Base-by-base conservation (phyloP, 805 yeast species). In the Metschnikowia cubensis region DNA sequence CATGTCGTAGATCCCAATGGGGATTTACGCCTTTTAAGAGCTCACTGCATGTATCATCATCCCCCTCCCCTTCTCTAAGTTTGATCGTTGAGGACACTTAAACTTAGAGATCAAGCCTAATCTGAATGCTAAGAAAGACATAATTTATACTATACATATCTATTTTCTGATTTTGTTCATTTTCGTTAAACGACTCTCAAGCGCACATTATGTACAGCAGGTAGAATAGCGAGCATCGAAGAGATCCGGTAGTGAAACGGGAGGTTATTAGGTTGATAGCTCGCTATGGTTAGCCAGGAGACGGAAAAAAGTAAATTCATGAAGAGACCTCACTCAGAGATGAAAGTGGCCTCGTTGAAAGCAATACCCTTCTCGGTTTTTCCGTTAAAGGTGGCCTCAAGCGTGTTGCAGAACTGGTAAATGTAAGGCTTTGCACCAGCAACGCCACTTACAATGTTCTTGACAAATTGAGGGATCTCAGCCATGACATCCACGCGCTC, bases 401-500 rank as follows among this genome's bases (percentile, higher is more conserved):
- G 71, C 48, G 79, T 77, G 65, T 88, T 85, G 66, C 85, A 80
- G 73, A 82, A 94, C 73, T 94, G 98, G 71, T 91, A 94, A 62
- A 94, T 92, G 73, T 81, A 92, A n/a, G 99, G 99, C 66, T 86
- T 88, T 25, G 98, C 85, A 45, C 98, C 99, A 14, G 94, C 94
- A 48, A 92, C 95, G 51, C 96, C 96, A 54, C 91, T 83, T 42
- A 89, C 98, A 51, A 94, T 87, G 60, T 84, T 87, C 73, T 92
- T 94, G 58, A 94, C 96, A 69, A 94, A 90, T 55, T 82, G 84
- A 25, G 99, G 99, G 51, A 94, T 85, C 71, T 94, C 98, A 46
- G 90, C 88, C 97, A 94, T 90, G 52, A 94, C 98, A 70, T 94
- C 99, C 51, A 94, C 91, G 65, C 98, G 83, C 73, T 89, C 97